Percentiles rank a stretch among this genome's conserved stretches.
Conservation (phyloP, 441 rosid genomes). For the Eutrema salsugineum region DNA sequence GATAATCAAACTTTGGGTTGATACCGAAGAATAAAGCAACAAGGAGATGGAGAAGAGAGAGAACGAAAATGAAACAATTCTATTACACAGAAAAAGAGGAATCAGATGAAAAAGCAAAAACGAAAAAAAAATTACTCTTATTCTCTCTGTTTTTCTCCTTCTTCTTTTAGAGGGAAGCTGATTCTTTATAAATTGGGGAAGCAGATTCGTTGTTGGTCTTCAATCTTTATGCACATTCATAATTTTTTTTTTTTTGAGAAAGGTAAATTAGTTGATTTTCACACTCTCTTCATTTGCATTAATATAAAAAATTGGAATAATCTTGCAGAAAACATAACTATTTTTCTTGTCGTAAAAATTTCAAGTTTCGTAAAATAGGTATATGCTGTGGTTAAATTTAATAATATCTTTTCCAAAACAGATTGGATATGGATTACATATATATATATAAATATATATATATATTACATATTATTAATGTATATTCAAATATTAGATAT, state of each 20-base stretch:
- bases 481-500: too few relatives aligned
- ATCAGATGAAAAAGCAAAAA: constrained; percentile 6
- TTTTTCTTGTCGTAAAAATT: too few relatives aligned
- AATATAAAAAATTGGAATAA: background rate
- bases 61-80: background rate
- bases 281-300: background rate
- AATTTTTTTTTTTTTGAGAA: constrained; percentile 9
- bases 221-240: background rate
- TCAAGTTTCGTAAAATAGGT: too few relatives aligned
- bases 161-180: constrained; percentile 31
- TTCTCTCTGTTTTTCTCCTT: constrained; percentile 15
- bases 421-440: too few relatives aligned
- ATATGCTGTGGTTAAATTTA: too few relatives aligned
- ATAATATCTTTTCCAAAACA: too few relatives aligned
- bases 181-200: constrained; percentile 7
- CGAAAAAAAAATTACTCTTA: background rate
- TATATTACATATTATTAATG: too few relatives aligned
- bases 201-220: constrained; percentile 20
- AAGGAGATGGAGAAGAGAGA: background rate
- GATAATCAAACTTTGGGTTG: background rate
- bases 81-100: background rate
- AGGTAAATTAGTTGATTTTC: background rate
- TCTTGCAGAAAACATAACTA: background rate
- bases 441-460: too few relatives aligned
- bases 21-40: background rate